Conservation (phyloP, 1,284 basidiomycete species). For the Microbotryomycetes sp. region DNA sequence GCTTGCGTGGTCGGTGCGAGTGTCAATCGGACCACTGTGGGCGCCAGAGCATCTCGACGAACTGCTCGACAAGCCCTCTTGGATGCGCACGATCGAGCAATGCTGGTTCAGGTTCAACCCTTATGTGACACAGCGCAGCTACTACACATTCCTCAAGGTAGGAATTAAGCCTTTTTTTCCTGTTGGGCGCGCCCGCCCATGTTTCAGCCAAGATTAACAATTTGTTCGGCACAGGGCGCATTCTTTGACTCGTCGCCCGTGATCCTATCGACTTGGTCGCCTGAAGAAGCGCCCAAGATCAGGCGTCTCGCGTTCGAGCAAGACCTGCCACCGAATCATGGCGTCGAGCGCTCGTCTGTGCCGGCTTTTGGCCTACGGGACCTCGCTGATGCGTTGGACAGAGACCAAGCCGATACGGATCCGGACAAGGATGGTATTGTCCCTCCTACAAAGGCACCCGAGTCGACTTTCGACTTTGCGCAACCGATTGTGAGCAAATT, state of each 20-base stretch:
- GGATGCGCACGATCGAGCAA: constrained; percentile 13
- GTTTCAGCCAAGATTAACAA: too few species aligned
- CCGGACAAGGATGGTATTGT: not conserved
- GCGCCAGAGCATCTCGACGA: constrained; percentile 32
- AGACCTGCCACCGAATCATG: constrained; percentile 27
- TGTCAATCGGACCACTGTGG: constrained; percentile 32
- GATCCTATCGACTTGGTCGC: constrained; percentile 5
- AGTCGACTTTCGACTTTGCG: constrained; percentile 22
- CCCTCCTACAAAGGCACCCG: not conserved
- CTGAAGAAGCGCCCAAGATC: constrained; percentile 8
- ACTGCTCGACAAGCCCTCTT: constrained; percentile 18
- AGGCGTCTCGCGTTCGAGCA: constrained; percentile 19
- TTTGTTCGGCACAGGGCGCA: constrained; percentile 17
- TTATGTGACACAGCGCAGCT: constrained; percentile 28
- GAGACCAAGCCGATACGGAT: not conserved
- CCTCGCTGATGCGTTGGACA: constrained; percentile 8
- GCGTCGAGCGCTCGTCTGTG: constrained; percentile 1
- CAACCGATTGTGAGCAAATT: constrained; percentile 29
- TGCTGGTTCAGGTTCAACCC: constrained; percentile 35
- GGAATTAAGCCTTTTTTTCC: not conserved
- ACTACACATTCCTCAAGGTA: constrained; percentile 35
- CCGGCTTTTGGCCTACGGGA: constrained; percentile 26
- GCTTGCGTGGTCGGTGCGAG: constrained; percentile 1
- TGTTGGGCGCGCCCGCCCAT: too few species aligned
- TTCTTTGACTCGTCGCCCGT: constrained; percentile 23